These are phyloP conservation scores for Lactuca saligna DNA, from an alignment of 129 eudicot species.

Conservation along the genomic window DNA sequence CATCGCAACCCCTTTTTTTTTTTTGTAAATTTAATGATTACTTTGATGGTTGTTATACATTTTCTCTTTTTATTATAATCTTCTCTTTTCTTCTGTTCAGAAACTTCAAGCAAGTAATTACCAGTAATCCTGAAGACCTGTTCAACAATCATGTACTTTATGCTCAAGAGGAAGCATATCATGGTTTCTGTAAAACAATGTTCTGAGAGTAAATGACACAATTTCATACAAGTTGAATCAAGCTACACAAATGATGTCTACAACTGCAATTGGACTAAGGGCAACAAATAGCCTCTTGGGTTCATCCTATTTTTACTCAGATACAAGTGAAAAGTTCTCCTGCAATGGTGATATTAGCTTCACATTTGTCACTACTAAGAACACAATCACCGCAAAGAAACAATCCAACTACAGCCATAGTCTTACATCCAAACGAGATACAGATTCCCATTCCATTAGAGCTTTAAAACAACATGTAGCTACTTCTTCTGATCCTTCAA, in stretches of 20 bases:
- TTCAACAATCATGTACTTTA: background rate
- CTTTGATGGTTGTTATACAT: background rate
- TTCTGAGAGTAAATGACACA: constrained; percentile 3
- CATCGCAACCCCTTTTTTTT: background rate
- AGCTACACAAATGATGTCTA: constrained; percentile 46
- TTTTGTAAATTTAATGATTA: background rate
- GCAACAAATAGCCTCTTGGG: constrained; percentile 58
- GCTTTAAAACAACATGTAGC: constrained; percentile 52
- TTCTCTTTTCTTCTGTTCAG: constrained; percentile 16
- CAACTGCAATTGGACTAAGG: constrained; percentile 71
- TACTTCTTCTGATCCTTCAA: constrained; percentile 34
- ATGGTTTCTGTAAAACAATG: background rate
- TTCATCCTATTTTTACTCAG: constrained; percentile 63
- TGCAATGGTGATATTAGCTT: constrained; percentile 22
- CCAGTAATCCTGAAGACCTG: constrained; percentile 1
- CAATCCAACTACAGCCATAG: constrained; percentile 37
- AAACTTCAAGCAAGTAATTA: constrained; percentile 1
- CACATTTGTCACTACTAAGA: constrained; percentile 32
- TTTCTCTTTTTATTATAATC: background rate
- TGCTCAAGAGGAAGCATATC: background rate
- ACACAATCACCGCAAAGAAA: constrained; percentile 39
- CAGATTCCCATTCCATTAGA: constrained; percentile 34
- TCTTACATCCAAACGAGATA: constrained; percentile 33
- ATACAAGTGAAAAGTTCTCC: constrained; percentile 43
- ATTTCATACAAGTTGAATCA: constrained; percentile 6